phyloP scores from a whole-genome alignment of 2,329 filamentous ascomycete species.

The Didymella exigua region DNA sequence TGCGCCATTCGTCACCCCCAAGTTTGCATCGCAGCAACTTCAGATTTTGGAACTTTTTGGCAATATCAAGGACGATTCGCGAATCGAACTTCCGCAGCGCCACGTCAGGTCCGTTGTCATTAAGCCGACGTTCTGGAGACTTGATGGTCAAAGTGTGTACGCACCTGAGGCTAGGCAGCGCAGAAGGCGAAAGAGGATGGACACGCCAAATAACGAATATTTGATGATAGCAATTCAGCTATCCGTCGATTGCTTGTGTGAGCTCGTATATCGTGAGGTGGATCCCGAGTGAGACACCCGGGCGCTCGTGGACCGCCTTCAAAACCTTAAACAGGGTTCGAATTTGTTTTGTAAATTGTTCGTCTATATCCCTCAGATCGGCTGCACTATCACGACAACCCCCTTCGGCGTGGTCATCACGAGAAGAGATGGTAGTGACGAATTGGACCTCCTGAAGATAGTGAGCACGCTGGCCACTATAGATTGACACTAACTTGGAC shows the following conservation, averaged over 20 bases:
- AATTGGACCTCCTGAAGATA: conserved; percentile 15
- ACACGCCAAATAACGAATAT: conserved; percentile 17
- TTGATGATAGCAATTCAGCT: not conserved
- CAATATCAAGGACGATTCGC: conserved; percentile 20
- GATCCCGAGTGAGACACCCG: too few species aligned
- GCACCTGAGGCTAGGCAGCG: conserved; percentile 13
- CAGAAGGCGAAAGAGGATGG: conserved; percentile 15
- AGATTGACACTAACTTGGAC: conserved; percentile 12
- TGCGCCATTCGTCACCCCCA: conserved; percentile 11
- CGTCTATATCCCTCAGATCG: conserved; percentile 8
- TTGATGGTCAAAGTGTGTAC: conserved; percentile 5
- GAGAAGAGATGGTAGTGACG: not conserved
- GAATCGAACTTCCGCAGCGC: conserved; percentile 17
- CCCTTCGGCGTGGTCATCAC: too few species aligned
- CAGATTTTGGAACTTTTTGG: conserved; percentile 12
- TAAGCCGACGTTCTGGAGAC: not conserved
- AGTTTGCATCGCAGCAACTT: not conserved
- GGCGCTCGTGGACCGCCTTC: not conserved
- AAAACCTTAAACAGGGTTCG: conserved; percentile 11
- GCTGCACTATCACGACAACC: too few species aligned
- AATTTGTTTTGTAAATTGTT: conserved; percentile 19
- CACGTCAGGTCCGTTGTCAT: not conserved
- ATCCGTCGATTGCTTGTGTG: too few species aligned
- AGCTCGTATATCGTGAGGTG: too few species aligned
- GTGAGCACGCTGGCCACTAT: conserved; percentile 7